Conservation (phyloP, 176 grass and related monocot species). For the Musa troglodytarum region DNA sequence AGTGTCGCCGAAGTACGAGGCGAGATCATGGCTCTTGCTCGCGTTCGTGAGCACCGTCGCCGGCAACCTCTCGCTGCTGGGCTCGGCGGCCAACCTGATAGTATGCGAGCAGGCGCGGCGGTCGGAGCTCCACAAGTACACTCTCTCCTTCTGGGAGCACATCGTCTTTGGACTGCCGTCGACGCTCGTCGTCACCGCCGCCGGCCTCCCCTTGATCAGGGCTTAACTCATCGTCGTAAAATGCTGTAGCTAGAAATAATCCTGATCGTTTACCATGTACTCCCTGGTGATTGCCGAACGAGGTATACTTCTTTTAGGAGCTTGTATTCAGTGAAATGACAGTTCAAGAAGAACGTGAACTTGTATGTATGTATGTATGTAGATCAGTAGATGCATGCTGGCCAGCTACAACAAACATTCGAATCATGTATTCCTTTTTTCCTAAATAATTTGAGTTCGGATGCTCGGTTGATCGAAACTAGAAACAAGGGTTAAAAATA, state of each 20-base stretch:
- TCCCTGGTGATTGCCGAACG: too few relatives aligned
- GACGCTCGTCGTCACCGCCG: conserved; percentile 45
- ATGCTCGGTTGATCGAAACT: too few relatives aligned
- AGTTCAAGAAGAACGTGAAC: too few relatives aligned
- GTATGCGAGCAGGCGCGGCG: conserved; percentile 89
- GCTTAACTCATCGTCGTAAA: not conserved
- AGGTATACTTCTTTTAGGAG: too few relatives aligned
- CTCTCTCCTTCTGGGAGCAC: conserved; percentile 73
- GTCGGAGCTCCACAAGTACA: conserved; percentile 55
- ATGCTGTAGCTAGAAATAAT: not conserved
- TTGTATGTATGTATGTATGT: too few relatives aligned
- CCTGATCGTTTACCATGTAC: too few relatives aligned
- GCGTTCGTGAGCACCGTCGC: conserved; percentile 96
- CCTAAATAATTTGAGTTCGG: too few relatives aligned
- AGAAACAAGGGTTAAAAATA: too few relatives aligned
- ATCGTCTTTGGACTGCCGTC: conserved; percentile 77
- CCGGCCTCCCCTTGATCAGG: conserved; percentile 34
- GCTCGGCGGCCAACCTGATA: conserved; percentile 79
- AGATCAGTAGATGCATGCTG: too few relatives aligned
- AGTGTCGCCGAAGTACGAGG: conserved; percentile 46
- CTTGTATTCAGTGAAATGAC: too few relatives aligned
- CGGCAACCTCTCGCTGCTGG: conserved; percentile 88
- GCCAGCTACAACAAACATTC: too few relatives aligned
- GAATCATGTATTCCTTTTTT: too few relatives aligned
- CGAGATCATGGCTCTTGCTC: conserved; percentile 69